Conservation (phyloP, 2,329 filamentous ascomycete genomes). For the Daldinia sp. region DNA sequence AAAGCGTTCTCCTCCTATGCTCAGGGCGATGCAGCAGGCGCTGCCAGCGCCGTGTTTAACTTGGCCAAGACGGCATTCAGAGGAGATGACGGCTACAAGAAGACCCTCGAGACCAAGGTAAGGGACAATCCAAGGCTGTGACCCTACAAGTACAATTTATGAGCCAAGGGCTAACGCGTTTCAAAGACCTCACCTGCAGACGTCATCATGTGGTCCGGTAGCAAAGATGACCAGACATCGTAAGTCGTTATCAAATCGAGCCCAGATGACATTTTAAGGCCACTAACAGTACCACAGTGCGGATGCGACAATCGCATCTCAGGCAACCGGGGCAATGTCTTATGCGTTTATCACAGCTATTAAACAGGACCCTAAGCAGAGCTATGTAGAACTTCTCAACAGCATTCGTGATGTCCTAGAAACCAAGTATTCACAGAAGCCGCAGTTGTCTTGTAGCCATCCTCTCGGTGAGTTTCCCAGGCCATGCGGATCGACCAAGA, state of each 20-base stretch:
- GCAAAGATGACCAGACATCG: conserved; percentile 96
- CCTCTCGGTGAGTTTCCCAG: conserved; percentile 78
- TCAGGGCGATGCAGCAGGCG: conserved; percentile 80
- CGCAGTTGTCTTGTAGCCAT: conserved; percentile 96
- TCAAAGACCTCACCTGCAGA: conserved; percentile 82
- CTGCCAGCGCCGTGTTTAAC: conserved; percentile 80
- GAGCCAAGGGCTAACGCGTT: neutral
- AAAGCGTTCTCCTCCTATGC: conserved; percentile 66
- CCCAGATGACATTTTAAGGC: conserved; percentile 2
- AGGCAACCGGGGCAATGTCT: conserved; percentile 97
- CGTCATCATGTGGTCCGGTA: conserved; percentile 97
- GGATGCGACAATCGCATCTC: conserved; percentile 88
- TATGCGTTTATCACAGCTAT: conserved; percentile 94
- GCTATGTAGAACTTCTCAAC: conserved; percentile 95
- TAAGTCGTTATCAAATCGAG: conserved; percentile 69
- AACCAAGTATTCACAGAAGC: conserved; percentile 90
- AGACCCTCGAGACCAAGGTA: conserved; percentile 78
- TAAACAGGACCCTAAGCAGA: conserved; percentile 97
- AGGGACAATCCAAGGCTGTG: neutral
- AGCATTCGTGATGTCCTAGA: conserved; percentile 93
- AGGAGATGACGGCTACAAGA: conserved; percentile 83
- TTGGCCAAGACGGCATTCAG: conserved; percentile 89
- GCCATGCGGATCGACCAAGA: conserved; percentile 8
- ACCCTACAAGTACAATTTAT: neutral
- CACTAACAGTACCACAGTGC: conserved; percentile 62